Base-by-base conservation (phyloP, 2,329 filamentous ascomycete genomes). In the Lasiodiplodia gonubiensis region DNA sequence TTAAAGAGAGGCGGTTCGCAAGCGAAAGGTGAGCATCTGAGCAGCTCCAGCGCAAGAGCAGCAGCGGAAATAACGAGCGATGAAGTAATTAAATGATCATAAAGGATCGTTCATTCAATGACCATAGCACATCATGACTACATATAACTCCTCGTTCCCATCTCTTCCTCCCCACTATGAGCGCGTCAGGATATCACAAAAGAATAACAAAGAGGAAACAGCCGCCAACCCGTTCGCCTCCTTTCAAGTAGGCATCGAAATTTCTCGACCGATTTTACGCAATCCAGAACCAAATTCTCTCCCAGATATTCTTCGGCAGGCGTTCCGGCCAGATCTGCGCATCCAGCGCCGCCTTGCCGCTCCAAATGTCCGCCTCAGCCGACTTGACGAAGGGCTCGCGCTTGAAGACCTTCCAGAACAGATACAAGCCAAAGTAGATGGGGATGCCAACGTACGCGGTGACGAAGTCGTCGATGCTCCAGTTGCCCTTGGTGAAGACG, bases 351-450 rank as follows among this genome's bases (percentile, higher is more conserved):
- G 79, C 80, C 75, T 84, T 84, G 10, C 82, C 82, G 30, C 75
- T 80, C 76, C 78, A 81, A 49, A 84, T 80, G 68, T 84, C 82
- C 6, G 79, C 79, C 68, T 82, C 77, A 0, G 70, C 73, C 23
- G 78, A 72, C 65, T 78, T 78, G 68, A 83, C 78, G 37, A 78
- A 71, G 66, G 85, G 85, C 0, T 89, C 90, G 70, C 86, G 85
- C 74, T 90, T 90, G 73, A 85, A 79, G 42, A 89, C 76, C 76
- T 92, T 92, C 86, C 89, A 92, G 54, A 86, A 83, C 6, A 76
- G 16, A 46, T 78, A 79, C 30, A 79, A 65, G 11, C 70, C 73
- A 6, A 78, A 37, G 75, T 73, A 75, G 27, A 73, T 74, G 0
- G 77, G 77, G 30, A 79, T 68, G 5, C 82, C 82, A n/a, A 85